Evolutionary conservation across 176 grass and related monocot species (phyloP), one percentile per base, ranked within the genome.

Genomic region (Oropetium thomaeum): DNA sequence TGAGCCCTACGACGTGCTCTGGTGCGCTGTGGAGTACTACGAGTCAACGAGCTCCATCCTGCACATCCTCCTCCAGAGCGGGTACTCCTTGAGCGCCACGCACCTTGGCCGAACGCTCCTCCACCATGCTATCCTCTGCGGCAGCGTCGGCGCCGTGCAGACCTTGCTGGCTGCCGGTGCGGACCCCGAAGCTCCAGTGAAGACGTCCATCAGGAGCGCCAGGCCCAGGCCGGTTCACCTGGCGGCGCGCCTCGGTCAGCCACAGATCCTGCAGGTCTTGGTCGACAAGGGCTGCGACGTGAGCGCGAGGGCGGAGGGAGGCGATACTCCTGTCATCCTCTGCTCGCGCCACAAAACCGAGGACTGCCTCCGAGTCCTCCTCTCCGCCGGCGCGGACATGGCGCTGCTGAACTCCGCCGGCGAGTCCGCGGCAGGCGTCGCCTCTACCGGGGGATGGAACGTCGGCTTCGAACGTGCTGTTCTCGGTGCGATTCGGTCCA

Each of bases 11-110:
- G 82, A 87, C 31, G 82, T 81, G 2, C 71, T 86, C 25, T 99
- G 96, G 96, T 99, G 96, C 71, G 96, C 92, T 9, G 92, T 99
- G 38, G 96, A 99, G 69, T 99, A 92, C 76, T 99, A 86, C 25
- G 96, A 99, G 66, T 84, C 84, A 25, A 88, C 88, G 1, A 92
- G 96, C 33, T 71, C 85, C 37, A 84, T 92, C 44, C 84, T 99
- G 6, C 79, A 87, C 15, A 22, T 95, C 76, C 87, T 99, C 67
- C 92, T 99, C 47, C 86, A 90, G 70, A 55, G 65, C 22, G 88
- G 82, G 25, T 79, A 83, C 76, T 71, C 82, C 42, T 25, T 29
- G 10, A 27, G 82, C 29, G 48, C 69, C 57, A 20, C 80, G 4
- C 89, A 95, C 79, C 64, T 77, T 0, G 96, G 89, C 29, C 75